phyloP scores from a whole-genome alignment of 129 eudicot genomes.

The Tanacetum coccineum region DNA sequence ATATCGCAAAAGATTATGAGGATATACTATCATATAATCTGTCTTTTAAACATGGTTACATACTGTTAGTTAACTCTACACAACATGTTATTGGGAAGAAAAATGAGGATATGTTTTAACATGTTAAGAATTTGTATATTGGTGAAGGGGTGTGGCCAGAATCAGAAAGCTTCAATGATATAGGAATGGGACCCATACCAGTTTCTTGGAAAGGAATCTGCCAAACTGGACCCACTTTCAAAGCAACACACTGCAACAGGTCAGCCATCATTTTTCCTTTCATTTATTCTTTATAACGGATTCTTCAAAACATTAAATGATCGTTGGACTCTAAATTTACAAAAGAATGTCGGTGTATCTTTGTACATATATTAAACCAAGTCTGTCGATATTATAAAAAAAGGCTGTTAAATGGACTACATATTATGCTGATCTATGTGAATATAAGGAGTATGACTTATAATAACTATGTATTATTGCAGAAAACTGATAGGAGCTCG shows the following conservation, averaged over 20 bases:
- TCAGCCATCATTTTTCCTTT: constrained; percentile 33
- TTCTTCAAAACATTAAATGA: no score
- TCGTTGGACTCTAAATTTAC: no score
- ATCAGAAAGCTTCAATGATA: constrained; percentile 75
- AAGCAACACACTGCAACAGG: constrained; percentile 67
- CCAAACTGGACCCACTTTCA: constrained; percentile 73
- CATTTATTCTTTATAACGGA: neutral
- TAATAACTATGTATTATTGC: constrained; percentile 22
- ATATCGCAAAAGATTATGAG: no score
- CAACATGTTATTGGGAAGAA: neutral
- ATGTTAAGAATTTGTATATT: constrained; percentile 16
- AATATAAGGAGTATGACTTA: neutral
- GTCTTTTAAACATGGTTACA: neutral
- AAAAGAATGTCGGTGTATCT: no score
- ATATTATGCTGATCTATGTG: neutral
- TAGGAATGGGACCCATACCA: constrained; percentile 83
- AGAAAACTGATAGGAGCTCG: constrained; percentile 95
- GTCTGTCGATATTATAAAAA: neutral
- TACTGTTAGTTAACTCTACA: neutral
- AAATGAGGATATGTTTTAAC: neutral
- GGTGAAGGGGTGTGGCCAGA: constrained; percentile 91
- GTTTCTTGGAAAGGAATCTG: constrained; percentile 81
- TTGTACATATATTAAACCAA: no score
- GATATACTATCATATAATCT: no score
- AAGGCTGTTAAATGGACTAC: neutral